Evolutionary conservation across 106 monocot genomes (phyloP), one percentile per base, ranked within the genome.

Genomic region (Phalaenopsis equestris): DNA sequence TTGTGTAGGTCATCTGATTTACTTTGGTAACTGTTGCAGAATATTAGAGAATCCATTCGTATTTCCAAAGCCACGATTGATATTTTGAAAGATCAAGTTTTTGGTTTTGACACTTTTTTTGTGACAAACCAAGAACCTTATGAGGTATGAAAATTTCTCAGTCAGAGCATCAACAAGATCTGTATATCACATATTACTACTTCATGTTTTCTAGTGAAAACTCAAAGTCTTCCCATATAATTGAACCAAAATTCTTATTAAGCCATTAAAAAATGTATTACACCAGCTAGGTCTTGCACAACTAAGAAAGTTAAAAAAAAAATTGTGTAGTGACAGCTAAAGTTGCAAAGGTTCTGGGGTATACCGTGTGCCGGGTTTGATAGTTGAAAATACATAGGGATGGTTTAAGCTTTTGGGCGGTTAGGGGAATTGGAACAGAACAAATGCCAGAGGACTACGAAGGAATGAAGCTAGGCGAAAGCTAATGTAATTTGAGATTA

Each of bases 71-170:
- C 79, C 43, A 90, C 86, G 42, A 86, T 94, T 55, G 97, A 94
- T 72, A 82, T 86, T 76, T 78, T 90, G 24, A 90, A 85, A 82
- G 93, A 90, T 68, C 93, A 90, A 88, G 93, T 90, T 77, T 93
- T 93, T 81, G 90, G 94, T 73, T 97, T 97, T 85, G 90, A 94
- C 78, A 94, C 92, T 55, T 97, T 97, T 80, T 94, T 89, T 84
- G 89, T 94, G 38, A 97, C 97, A 42, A 92, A 88, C 85, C 94
- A 94, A 45, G 94, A 94, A 79, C 92, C 94, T 42, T 97, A 97
- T 87, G 97, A 97, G 97, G 97, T 92, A 49, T 79, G 6, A 12
- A 73, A 14, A 5, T 72, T 72, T n/a, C 14, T 39, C 23, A 37
- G 41, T 72, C 4, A 6, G 24, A 41, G 3, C 41, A 41, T 41